Evolutionary conservation across 164 flowering plant species (phyloP).

Genomic region (Aristolochia californica): DNA sequence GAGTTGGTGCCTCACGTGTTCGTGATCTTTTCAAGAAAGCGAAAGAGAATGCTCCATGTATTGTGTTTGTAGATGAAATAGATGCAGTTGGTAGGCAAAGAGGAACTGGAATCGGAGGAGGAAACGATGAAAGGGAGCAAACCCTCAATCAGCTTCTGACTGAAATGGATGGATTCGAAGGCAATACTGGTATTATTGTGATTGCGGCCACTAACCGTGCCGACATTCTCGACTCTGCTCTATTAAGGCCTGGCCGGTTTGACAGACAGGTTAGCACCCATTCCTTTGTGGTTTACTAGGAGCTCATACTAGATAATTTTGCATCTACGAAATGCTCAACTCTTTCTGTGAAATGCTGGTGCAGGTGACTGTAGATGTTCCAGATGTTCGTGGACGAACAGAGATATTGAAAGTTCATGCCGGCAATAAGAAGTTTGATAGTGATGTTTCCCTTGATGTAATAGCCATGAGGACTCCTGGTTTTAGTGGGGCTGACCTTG

Average conservation of each 20-base stretch:
- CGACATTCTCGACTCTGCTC: constrained; percentile 84
- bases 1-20: constrained; percentile 91
- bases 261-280: constrained; percentile 61
- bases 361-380: constrained; percentile 84
- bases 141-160: constrained; percentile 90
- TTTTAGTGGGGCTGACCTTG: constrained; percentile 93
- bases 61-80: constrained; percentile 92
- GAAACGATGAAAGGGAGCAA: constrained; percentile 91
- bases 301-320: neutral
- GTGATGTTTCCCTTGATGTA: constrained; percentile 81
- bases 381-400: constrained; percentile 79
- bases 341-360: neutral
- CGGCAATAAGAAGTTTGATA: constrained; percentile 71
- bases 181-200: constrained; percentile 83
- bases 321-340: neutral
- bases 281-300: neutral
- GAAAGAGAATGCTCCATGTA: constrained; percentile 92
- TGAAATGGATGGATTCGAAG: constrained; percentile 95
- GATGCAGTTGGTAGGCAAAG: constrained; percentile 95
- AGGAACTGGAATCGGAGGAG: constrained; percentile 91
- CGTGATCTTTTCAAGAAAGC: constrained; percentile 97
- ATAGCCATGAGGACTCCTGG: constrained; percentile 96
- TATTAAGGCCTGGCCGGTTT: constrained; percentile 80
- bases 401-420: constrained; percentile 87
- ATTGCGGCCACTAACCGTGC: constrained; percentile 92